Base-by-base conservation (phyloP, 139 green algal species). In the Chlorella sorokiniana region DNA sequence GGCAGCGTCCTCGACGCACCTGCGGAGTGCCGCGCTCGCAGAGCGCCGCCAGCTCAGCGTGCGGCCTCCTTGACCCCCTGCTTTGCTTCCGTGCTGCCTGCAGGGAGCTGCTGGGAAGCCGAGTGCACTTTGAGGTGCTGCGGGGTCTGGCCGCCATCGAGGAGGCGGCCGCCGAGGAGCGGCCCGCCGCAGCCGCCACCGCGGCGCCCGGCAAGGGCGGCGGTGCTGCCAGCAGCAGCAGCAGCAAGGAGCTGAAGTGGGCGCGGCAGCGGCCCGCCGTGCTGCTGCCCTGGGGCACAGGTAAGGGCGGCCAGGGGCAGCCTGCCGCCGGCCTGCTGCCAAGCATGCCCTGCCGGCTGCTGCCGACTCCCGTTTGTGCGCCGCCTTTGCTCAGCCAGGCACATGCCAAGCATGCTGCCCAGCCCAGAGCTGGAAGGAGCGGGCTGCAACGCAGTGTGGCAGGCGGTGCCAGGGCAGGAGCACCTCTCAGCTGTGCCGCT, bases 201-300 rank as follows among this genome's bases (percentile, higher is more conserved):
- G 35, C 8, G 31, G 67, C 67, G 25, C 37, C 37, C 33, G 67
- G 22, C 67, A 35, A 3, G 2, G 41, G 69, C 69, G 29, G 31
- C 70, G 31, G 2, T 11, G 1, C 9, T n/a, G 38, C 31, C 48
- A 44, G 71, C 44, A 27, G 44, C 6, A n/a, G 48, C 48, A 25
- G 41, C n/a, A n/a, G 56, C 41, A 48, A 67, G 37, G 56, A 69
- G 37, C 10, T 68, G 33, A 81, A 62, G 41, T 81, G 75, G 75
- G 75, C 22, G 18, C 41, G 59, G n/a, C 75, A 72, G 59, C 61
- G 59, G 40, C 75, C 75, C 1, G 75, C 59, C 8, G 73, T 79
- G 51, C 75, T 73, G 75, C 75, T 81, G 41, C 75, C 75, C 4
- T 73, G 41, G 59, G 75, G 75, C 14, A 81, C 75, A 40, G 75